Evolutionary conservation across 73 alveolate genomes (phyloP).

Genomic region (Tetrahymena borealis): DNA sequence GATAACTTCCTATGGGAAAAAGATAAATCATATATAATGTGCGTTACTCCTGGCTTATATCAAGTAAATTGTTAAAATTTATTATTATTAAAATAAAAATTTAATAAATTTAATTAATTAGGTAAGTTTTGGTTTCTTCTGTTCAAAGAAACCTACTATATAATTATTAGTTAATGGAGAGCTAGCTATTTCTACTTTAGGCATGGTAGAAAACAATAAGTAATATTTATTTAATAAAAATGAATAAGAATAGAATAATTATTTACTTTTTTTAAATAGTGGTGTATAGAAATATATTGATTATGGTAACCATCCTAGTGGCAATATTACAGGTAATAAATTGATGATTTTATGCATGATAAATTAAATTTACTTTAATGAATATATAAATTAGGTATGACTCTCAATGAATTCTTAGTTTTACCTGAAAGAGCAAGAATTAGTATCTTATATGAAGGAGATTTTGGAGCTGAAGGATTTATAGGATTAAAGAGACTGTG

Average conservation of each 20-base stretch:
- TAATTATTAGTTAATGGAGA: constrained; percentile 93
- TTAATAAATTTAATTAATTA: constrained; percentile 51
- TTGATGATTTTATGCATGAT: neutral
- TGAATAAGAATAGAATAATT: neutral
- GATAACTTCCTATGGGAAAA: constrained; percentile 97
- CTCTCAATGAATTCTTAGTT: constrained; percentile 86
- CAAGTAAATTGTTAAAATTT: constrained; percentile 39
- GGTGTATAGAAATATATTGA: constrained; percentile 16
- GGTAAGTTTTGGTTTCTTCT: constrained; percentile 81
- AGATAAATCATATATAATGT: constrained; percentile 71
- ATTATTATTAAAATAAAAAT: neutral
- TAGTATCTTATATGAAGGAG: constrained; percentile 79
- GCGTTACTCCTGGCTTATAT: constrained; percentile 94
- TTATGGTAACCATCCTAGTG: constrained; percentile 70
- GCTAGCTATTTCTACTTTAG: constrained; percentile 70
- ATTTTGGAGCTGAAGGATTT: constrained; percentile 57
- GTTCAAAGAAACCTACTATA: constrained; percentile 86
- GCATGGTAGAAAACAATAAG: constrained; percentile 34
- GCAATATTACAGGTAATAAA: constrained; percentile 78
- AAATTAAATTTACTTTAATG: neutral
- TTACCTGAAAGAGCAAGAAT: constrained; percentile 96
- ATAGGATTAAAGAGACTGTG: constrained; percentile 39
- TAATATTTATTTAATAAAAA: neutral
- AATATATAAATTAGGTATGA: constrained; percentile 86
- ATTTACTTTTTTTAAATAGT: neutral